A percentile compares a stretch with the other conserved stretches of the same genome.
Evolutionary conservation across 2,329 filamentous ascomycete genomes (phyloP).

Genomic region (Cephalotrichum gorgonifer): DNA sequence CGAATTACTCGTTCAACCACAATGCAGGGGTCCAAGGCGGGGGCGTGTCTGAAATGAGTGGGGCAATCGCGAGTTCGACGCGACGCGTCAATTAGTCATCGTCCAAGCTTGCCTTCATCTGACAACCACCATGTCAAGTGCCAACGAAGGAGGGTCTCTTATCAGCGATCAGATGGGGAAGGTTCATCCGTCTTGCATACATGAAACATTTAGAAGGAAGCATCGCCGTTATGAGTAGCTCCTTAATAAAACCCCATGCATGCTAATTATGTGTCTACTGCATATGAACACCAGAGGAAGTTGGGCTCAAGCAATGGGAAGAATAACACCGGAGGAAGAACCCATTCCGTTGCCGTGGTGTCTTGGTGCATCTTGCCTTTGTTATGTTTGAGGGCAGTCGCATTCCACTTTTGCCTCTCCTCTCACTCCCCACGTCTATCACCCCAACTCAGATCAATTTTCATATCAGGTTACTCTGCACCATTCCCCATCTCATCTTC

Average conservation of each 20-base stretch:
- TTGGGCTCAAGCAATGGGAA: not conserved
- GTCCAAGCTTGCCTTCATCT: not conserved
- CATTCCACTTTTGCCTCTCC: not conserved
- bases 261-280: not conserved
- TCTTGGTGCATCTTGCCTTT: not conserved
- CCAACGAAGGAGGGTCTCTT: too few species aligned
- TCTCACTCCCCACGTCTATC: not conserved
- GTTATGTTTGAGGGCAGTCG: not conserved
- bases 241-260: not conserved
- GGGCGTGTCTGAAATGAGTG: not conserved
- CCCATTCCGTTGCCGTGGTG: not conserved
- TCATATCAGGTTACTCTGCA: not conserved
- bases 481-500: not conserved
- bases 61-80: not conserved
- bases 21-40: too few species aligned
- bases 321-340: not conserved
- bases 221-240: not conserved
- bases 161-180: not conserved
- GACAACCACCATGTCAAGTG: not conserved
- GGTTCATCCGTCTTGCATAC: too few species aligned
- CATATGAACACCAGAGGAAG: not conserved
- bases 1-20: too few species aligned
- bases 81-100: conserved; percentile 5
- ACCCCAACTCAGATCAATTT: not conserved
- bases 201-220: too few species aligned